Evolutionary conservation across 2,329 filamentous ascomycete genomes (phyloP).

Genomic region (Sarocladiaceae sp.): DNA sequence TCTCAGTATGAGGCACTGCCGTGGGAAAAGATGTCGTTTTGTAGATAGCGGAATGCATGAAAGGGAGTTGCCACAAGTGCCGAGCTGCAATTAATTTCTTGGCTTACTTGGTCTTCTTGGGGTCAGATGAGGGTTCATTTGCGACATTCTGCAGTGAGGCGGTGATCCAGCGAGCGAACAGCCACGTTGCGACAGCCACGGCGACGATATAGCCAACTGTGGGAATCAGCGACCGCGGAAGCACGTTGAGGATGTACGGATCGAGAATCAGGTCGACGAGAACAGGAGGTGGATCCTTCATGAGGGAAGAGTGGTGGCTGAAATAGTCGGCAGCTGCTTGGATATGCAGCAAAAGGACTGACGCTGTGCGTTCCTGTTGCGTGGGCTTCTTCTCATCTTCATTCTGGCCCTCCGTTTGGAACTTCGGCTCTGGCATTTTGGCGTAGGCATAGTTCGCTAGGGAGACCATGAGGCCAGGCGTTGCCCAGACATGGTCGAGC

Average conservation of each 20-base stretch:
- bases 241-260: constrained; percentile 71
- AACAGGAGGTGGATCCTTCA: constrained; percentile 68
- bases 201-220: constrained; percentile 62
- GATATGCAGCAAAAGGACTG: constrained; percentile 66
- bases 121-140: constrained; percentile 14
- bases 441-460: constrained; percentile 55
- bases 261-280: constrained; percentile 79
- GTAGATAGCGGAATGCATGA: constrained; percentile 4
- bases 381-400: not conserved
- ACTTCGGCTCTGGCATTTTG: constrained; percentile 29
- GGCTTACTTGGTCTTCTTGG: constrained; percentile 27
- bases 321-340: constrained; percentile 80
- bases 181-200: constrained; percentile 46
- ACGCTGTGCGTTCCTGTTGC: constrained; percentile 23
- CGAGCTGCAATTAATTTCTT: not conserved
- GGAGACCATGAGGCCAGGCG: constrained; percentile 57
- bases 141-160: constrained; percentile 17
- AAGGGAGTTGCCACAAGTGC: not conserved
- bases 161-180: constrained; percentile 31
- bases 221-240: constrained; percentile 71
- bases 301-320: constrained; percentile 65
- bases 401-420: constrained; percentile 12
- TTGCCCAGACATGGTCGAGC: constrained; percentile 54
- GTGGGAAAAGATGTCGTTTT: not conserved
- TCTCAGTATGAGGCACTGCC: not conserved